These are phyloP conservation scores for Nemania serpens DNA, from an alignment of 2,329 filamentous ascomycete species.

Conservation along the genomic window DNA sequence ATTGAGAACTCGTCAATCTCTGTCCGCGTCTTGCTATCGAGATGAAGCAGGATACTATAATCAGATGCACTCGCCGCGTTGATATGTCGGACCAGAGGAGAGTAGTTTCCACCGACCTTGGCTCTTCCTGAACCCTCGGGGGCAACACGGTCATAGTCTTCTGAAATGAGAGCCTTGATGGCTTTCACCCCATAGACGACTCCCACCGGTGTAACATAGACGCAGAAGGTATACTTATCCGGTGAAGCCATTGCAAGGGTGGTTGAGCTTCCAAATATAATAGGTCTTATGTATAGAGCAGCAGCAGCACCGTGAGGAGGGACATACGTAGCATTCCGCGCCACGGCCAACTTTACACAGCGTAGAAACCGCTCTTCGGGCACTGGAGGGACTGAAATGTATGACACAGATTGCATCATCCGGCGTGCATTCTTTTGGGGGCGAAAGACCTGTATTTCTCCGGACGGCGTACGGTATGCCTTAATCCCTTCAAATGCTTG, in stretches of 20 bases:
- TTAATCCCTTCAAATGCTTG: slow-evolving; percentile 8
- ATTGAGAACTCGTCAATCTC: slow-evolving; percentile 14
- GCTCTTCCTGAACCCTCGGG: neutral
- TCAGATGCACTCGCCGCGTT: neutral
- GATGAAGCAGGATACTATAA: slow-evolving; percentile 3
- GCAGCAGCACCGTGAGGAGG: neutral
- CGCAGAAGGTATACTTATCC: slow-evolving; percentile 4
- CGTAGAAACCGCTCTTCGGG: neutral
- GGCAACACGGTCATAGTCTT: slow-evolving; percentile 3
- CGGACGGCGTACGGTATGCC: neutral
- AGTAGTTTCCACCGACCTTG: slow-evolving; percentile 9
- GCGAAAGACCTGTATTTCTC: neutral
- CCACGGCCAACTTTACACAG: neutral
- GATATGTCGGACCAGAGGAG: slow-evolving; percentile 1
- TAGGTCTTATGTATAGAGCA: neutral
- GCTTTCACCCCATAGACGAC: neutral
- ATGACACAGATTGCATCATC: neutral
- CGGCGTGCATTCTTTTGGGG: neutral
- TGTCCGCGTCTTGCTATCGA: neutral
- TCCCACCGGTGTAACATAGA: neutral
- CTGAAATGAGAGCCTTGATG: neutral
- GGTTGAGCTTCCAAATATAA: neutral
- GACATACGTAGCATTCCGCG: neutral
- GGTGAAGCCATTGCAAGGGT: slow-evolving; percentile 1
- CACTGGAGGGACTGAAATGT: neutral